Evolutionary conservation across 768 basidiomycete species (phyloP), one percentile per base, ranked within the genome.

Genomic region (Lactarius sanguifluus): DNA sequence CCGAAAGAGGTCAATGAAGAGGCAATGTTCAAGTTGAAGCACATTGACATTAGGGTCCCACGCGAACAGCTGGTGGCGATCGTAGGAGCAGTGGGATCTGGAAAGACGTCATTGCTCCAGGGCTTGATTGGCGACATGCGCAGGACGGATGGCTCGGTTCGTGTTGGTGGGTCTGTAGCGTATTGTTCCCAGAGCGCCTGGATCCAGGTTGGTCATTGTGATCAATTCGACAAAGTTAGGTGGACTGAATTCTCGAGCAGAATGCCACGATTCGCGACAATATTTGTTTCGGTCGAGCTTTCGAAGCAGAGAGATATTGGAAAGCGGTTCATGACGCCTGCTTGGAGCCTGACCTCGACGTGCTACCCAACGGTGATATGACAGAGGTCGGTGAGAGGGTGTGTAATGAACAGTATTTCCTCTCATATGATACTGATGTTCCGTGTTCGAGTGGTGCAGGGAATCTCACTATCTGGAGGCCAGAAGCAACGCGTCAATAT

Each of bases 101-200:
- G 89, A 13, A 87, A 90, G 78, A 83, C 86, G 1, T 88, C 86
- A 3, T 76, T 93, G 30, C 78, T 93, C 45, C 87, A 92, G 69
- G 91, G 86, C 9, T 72, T 92, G 34, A 86, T 91, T 64, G 90
- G 90, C 4, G 94, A 96, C 75, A 96, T 96, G 94, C 80, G 88
- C 65, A 81, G 81, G 69, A 87, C 85, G 0, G 74, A 77, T 13
- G 93, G 93, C 2, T 82, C 77, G 10, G 84, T 92, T 41, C 80
- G 79, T 38, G 91, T 94, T 72, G 89, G 91, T 64, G 92, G 90
- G 0, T 83, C 84, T 12, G 84, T 94, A 12, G 87, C 86, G 0
- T 93, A 95, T 75, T 95, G 91, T 70, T 86, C 89, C n/a, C 95
- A 98, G 73, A 87, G 82, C 54, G 89, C 94, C 13, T 97, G 94